Evolutionary conservation across 2,329 filamentous ascomycete species (phyloP).

Genomic region (Phialophora tarda): DNA sequence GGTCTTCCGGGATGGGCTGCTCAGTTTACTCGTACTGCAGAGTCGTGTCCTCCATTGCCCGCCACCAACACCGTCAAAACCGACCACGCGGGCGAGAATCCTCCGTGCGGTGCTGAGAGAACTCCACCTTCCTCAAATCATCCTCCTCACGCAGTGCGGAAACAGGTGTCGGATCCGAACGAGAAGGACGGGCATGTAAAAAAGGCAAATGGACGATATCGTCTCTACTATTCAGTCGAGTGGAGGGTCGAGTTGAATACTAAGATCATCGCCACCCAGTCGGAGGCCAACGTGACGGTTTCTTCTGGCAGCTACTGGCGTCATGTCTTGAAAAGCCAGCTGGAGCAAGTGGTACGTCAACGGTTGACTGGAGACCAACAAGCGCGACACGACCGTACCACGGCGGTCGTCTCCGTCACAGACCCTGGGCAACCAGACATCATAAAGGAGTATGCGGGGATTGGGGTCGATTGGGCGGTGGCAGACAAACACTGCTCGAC

Average conservation of each 20-base stretch:
- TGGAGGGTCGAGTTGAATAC: not conserved
- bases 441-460: not conserved
- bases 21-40: not conserved
- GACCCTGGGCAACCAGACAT: not conserved
- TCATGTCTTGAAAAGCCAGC: not conserved
- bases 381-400: not conserved
- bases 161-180: not conserved
- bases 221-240: not conserved
- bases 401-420: not conserved
- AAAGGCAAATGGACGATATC: not conserved
- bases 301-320: not conserved
- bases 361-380: not conserved
- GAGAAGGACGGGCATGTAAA: not conserved
- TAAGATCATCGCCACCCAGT: not conserved
- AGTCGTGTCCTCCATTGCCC: not conserved
- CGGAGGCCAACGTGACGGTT: not conserved
- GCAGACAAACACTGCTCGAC: not conserved
- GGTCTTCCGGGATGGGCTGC: not conserved
- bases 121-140: not conserved
- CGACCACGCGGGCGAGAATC: too few relatives aligned
- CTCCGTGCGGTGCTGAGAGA: not conserved
- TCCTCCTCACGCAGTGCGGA: too few relatives aligned
- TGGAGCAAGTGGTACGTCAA: not conserved
- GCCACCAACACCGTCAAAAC: not conserved
- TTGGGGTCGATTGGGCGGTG: not conserved